Evolutionary conservation across 2,329 filamentous ascomycete genomes (phyloP), one percentile per base, ranked within the genome.

Genomic region (Sphaerulina musiva): DNA sequence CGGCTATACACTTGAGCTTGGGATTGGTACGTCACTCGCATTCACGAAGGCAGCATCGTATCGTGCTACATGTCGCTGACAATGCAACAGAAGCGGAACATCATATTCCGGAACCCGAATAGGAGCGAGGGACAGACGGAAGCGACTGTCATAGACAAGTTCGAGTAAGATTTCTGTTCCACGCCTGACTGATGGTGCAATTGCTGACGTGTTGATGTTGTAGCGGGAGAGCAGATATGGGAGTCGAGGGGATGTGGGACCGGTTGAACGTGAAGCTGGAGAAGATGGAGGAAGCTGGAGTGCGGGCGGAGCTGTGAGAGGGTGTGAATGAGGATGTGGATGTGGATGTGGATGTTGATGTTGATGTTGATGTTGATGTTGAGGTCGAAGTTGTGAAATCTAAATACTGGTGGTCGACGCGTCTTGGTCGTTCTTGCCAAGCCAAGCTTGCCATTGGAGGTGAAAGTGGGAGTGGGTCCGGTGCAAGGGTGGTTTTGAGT

Each of bases 101-200:
- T 60, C 2, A 50, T 60, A 8, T 60, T 60, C 41, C 32, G 51
- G 10, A 58, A 60, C 47, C 58, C 58, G 17, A 53, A 60, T 10
- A 53, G 55, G 34, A 51, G 32, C n/a, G 48, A 58, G 26, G 56
- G 58, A 4, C 47, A 60, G 43, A 58, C 53, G 2, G 46, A 58
- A 40, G 56, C 56, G 17, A 54, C 42, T 1, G 26, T 57, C 4
- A 57, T 46, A 4, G 56, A 58, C 34, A 60, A 56, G 36, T 58
- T 55, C 41, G 56, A 60, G 51, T 50, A 51, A 51, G 46, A 47
- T 20, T 2, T 10, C n/a, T 17, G 23, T 10, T 14, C 20, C 20
- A 31, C 29, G 4, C 7, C 20, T 7, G 23, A n/a, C 7, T 10
- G 26, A 2, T 39, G 5, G 6, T 14, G 9, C 26, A 6, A 3